Evolutionary conservation across 257 asterid species (phyloP), one percentile per base, ranked within the genome.

Genomic region (Nicotiana knightiana): DNA sequence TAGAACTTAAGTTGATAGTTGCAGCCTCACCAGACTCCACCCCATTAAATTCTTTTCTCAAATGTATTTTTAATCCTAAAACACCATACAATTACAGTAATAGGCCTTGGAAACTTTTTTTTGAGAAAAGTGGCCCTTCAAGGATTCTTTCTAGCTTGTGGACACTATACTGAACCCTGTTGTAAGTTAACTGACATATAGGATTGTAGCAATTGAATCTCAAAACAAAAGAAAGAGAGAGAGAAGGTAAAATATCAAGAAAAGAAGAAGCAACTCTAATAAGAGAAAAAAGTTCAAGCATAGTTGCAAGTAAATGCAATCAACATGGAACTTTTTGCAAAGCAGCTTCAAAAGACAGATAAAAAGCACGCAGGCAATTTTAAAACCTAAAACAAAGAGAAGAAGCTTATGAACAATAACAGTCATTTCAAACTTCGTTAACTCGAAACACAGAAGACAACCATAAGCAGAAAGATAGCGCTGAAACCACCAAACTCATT

Each of bases 401-500:
- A 85, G 81, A 82, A 57, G 83, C 88, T 82, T 85, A 85, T 86
- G 81, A 81, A 84, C 89, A 81, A 73, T 58, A 83, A 66, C 79
- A 83, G 81, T 64, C 85, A 75, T 48, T 88, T 79, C 87, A 80
- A 83, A 88, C 91, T 86, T 79, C 80, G 32, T 78, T 67, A n/a
- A 77, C 35, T 11, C 53, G 61, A 84, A 82, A 88, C 77, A 88
- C 86, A 83, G 82, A 71, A 77, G 83, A 84, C 86, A 64, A 68
- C 83, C 83, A 75, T 63, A 81, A 67, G 80, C 75, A 79, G 62
- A 75, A 81, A 55, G 76, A 76, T 83, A 84, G 64, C 71, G 79
- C 85, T 66, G 79, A 54, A 71, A 73, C 76, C 81, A 85, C 80
- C 87, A 85, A 89, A 78, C 80, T 64, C 63, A 82, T 80, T 16